Evolutionary conservation across 2,329 filamentous ascomycete genomes (phyloP).

Genomic region (Xylaria arbuscula): DNA sequence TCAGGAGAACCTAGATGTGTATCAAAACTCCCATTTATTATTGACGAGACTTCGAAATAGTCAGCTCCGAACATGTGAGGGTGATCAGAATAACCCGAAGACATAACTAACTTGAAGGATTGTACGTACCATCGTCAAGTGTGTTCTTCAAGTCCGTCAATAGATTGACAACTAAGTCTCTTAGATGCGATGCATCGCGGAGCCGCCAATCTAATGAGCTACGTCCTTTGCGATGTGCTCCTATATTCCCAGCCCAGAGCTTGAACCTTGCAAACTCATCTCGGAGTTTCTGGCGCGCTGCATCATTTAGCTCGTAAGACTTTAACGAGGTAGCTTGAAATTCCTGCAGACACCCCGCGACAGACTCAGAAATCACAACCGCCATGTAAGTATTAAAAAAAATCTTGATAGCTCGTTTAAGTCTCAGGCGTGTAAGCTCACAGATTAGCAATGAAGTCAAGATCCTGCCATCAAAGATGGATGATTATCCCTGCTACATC

Average conservation of each 20-base stretch:
- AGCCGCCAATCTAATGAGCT: slow-evolving; percentile 29
- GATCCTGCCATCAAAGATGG: background rate
- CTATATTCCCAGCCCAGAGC: slow-evolving; percentile 29
- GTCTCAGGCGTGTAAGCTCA: background rate
- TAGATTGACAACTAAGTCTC: slow-evolving; percentile 6
- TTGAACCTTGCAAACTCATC: slow-evolving; percentile 26
- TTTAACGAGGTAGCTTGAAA: slow-evolving; percentile 3
- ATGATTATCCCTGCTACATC: background rate
- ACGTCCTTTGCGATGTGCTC: slow-evolving; percentile 18
- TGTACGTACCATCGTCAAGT: slow-evolving; percentile 7
- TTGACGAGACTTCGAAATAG: background rate
- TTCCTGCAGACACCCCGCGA: slow-evolving; percentile 14
- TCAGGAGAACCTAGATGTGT: background rate
- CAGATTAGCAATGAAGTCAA: background rate
- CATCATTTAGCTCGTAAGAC: background rate
- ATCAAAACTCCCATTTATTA: background rate
- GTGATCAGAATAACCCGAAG: background rate
- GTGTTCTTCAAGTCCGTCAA: slow-evolving; percentile 9
- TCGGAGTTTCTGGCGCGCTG: background rate
- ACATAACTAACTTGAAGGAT: background rate
- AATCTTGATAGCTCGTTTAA: background rate
- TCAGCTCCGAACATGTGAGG: slow-evolving; percentile 3
- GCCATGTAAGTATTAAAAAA: background rate
- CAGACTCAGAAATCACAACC: slow-evolving; percentile 1
- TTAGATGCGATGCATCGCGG: slow-evolving; percentile 28